Percentiles rank a stretch among this genome's conserved stretches.
Conservation (phyloP, 2,329 filamentous ascomycete species). For the Chaetomium sp. region DNA sequence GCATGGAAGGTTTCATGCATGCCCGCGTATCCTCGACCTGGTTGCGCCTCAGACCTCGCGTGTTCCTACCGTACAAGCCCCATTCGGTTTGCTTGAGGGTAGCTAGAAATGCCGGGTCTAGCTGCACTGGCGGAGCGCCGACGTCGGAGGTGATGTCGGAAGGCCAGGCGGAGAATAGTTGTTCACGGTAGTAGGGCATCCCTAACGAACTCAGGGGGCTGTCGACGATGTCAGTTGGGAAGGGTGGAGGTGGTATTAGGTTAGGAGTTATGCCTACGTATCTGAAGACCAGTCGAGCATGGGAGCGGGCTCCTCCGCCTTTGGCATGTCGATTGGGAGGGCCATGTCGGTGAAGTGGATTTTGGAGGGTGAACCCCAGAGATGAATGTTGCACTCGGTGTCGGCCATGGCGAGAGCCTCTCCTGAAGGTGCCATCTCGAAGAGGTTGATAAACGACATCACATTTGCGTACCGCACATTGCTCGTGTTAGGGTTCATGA, state of each 20-base stretch:
- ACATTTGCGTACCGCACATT: constrained; percentile 83
- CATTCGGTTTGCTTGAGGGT: constrained; percentile 72
- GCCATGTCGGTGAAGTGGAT: constrained; percentile 84
- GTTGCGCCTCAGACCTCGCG: constrained; percentile 72
- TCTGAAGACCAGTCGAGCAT: constrained; percentile 71
- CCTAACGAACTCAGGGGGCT: constrained; percentile 83
- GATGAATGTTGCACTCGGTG: constrained; percentile 73
- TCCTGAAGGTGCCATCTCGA: constrained; percentile 86
- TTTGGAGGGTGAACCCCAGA: constrained; percentile 87
- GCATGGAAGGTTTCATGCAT: constrained; percentile 61
- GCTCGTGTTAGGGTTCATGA: constrained; percentile 89
- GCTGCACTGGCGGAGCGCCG: constrained; percentile 75
- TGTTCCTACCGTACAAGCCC: constrained; percentile 77
- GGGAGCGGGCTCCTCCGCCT: constrained; percentile 60
- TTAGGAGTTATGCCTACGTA: constrained; percentile 53
- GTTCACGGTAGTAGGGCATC: constrained; percentile 90
- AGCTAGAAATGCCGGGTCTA: constrained; percentile 70
- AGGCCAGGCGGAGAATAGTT: constrained; percentile 86
- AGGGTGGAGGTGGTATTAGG: neutral
- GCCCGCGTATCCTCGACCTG: constrained; percentile 78
- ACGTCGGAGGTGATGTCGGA: constrained; percentile 81
- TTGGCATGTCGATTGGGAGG: constrained; percentile 75
- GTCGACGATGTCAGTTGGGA: constrained; percentile 2
- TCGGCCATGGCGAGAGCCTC: constrained; percentile 83
- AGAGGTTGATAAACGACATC: constrained; percentile 70